Base-by-base conservation (phyloP, 768 basidiomycete genomes). In the Hemileccinum impolitum region DNA sequence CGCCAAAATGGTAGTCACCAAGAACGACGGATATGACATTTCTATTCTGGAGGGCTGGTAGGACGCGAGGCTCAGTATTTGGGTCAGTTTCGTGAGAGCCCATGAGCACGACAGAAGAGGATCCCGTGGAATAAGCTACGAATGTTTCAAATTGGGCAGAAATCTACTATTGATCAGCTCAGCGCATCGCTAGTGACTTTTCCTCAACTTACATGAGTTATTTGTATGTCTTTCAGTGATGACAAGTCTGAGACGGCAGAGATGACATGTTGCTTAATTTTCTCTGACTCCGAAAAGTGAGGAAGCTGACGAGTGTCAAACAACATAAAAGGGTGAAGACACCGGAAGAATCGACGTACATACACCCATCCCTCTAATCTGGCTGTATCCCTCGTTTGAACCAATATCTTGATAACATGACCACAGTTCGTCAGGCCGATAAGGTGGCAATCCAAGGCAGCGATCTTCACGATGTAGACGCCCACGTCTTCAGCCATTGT, bases 1-100 rank as follows among this genome's bases (percentile, higher is more conserved):
- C 94, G 31, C 82, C 89, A 61, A 76, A 83, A 71, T 98, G 95
- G 66, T 94, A 96, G 68, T 98, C 95, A 6, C 95, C 95, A 43
- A 93, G 76, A 13, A 86, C 85, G 47, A 95, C 83, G 43, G 90
- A 90, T 51, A 97, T 94, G 46, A 97, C 80, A 32, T 77, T 74
- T 55, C 72, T 79, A 56, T 87, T 77, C 59, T 96, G 92, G 25
- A 98, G 71, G 30, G 76, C 79, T 1, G 87, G 84, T 4, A 89
- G 73, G 50, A 92, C 72, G 30, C 71, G 75, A n/a, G 87, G 90
- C 49, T 62, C 58, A 14, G 70, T 72, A 18, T 68, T 65, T 12
- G 70, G 49, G 31, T 70, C 57, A 7, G 78, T 80, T n/a, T 72
- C 63, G 13, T 68, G 71, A 39, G 79, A 70, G 34, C 90, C 91